Conservation (phyloP, 208 protist genomes). For the Sergeia podlipaevii region DNA sequence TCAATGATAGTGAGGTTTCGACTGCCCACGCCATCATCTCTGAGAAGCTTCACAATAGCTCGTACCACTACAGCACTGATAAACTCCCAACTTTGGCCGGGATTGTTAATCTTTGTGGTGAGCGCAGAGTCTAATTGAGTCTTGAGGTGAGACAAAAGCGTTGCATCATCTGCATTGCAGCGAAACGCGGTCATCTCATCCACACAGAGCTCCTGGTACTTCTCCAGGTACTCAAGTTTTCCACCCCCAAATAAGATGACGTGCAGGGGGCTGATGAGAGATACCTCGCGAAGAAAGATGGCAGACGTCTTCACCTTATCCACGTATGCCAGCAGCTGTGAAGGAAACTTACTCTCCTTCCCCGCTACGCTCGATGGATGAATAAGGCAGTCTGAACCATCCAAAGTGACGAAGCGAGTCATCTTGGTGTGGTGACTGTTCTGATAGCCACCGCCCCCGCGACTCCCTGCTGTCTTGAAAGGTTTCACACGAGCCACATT, state of each 20-base stretch:
- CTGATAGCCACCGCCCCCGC: constrained; percentile 5
- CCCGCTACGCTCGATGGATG: constrained; percentile 92
- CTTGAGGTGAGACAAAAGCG: constrained; percentile 79
- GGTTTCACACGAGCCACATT: constrained; percentile 85
- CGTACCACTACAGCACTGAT: constrained; percentile 78
- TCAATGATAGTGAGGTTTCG: constrained; percentile 60
- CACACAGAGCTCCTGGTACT: constrained; percentile 81
- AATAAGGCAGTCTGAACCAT: constrained; percentile 79
- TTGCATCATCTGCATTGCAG: constrained; percentile 77
- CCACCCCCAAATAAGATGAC: constrained; percentile 93
- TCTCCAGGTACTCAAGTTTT: constrained; percentile 66
- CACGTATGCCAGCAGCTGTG: constrained; percentile 89
- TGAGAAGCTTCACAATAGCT: constrained; percentile 79
- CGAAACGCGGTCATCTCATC: constrained; percentile 74
- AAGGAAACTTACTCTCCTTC: constrained; percentile 54
- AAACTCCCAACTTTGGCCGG: constrained; percentile 71
- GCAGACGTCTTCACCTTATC: constrained; percentile 93
- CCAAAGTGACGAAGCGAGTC: constrained; percentile 51
- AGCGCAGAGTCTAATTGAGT: constrained; percentile 83
- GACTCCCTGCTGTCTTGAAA: constrained; percentile 10
- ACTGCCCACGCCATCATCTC: constrained; percentile 40
- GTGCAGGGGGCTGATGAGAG: constrained; percentile 86
- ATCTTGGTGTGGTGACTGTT: constrained; percentile 12
- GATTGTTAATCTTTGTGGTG: constrained; percentile 85
- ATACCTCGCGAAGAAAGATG: constrained; percentile 91